A percentile compares a stretch with the other conserved stretches of the same genome.
Evolutionary conservation across 1,139 yeast species (phyloP).

Genomic region (Debaryomyces psychrophilus): DNA sequence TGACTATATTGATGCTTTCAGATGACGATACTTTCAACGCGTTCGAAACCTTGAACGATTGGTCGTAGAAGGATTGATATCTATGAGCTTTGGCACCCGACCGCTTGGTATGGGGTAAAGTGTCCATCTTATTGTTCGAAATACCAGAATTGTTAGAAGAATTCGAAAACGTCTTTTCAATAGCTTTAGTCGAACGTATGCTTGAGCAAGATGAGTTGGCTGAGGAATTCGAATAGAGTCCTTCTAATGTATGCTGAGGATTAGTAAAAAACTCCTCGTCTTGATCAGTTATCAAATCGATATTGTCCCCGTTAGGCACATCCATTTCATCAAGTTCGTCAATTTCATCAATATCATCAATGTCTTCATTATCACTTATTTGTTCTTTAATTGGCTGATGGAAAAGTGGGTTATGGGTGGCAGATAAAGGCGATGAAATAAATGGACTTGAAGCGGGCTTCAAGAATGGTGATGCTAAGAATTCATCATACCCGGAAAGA

Average conservation of each 20-base stretch:
- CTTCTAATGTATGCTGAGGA: constrained; percentile 29
- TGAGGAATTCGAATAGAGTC: constrained; percentile 33
- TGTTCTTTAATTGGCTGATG: constrained; percentile 40
- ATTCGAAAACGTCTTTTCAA: constrained; percentile 40
- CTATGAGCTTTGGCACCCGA: constrained; percentile 54
- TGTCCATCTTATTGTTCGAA: constrained; percentile 14
- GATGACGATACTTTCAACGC: constrained; percentile 49
- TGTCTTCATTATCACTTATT: constrained; percentile 13
- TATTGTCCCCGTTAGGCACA: constrained; percentile 10
- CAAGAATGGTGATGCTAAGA: constrained; percentile 38
- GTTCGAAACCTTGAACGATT: constrained; percentile 47
- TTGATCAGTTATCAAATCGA: constrained; percentile 18
- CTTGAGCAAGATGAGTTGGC: constrained; percentile 43
- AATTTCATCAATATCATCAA: constrained; percentile 32
- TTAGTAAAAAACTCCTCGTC: constrained; percentile 25
- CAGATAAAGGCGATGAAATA: constrained; percentile 30
- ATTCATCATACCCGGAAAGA: constrained; percentile 31
- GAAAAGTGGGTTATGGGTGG: constrained; percentile 27
- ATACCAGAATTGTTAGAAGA: constrained; percentile 35
- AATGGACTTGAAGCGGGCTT: constrained; percentile 28
- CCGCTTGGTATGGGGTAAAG: constrained; percentile 25
- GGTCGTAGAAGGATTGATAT: constrained; percentile 55
- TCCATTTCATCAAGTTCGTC: constrained; percentile 25
- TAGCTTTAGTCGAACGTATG: constrained; percentile 25
- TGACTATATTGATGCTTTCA: constrained; percentile 42